These are phyloP conservation scores for Tylopilus orsonianus DNA, from an alignment of 1,284 basidiomycete genomes.

Conservation along the genomic window DNA sequence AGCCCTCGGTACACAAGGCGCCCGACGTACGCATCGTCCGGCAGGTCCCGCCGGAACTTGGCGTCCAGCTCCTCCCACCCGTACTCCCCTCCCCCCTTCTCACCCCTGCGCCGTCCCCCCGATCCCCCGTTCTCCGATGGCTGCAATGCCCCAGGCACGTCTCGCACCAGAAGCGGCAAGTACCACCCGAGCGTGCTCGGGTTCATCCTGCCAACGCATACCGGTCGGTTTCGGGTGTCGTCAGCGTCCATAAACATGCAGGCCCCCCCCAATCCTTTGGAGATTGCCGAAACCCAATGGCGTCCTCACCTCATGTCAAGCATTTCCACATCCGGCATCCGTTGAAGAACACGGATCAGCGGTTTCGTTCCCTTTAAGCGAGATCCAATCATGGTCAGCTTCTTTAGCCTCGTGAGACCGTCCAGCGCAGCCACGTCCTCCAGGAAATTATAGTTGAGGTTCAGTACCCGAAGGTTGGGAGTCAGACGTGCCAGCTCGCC, in stretches of 20 bases:
- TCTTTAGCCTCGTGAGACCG: slow-evolving; percentile 75
- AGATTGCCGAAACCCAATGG: slow-evolving; percentile 16
- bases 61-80: slow-evolving; percentile 77
- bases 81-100: slow-evolving; percentile 29
- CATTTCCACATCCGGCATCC: slow-evolving; percentile 80
- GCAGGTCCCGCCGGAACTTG: slow-evolving; percentile 85
- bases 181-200: slow-evolving; percentile 95
- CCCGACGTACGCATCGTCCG: slow-evolving; percentile 82
- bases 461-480: slow-evolving; percentile 90
- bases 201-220: slow-evolving; percentile 72
- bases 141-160: slow-evolving; percentile 65
- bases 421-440: slow-evolving; percentile 66
- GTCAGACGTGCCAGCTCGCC: slow-evolving; percentile 60
- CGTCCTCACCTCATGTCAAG: slow-evolving; percentile 82
- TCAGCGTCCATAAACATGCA: background rate
- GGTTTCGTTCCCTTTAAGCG: slow-evolving; percentile 71
- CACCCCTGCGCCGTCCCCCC: slow-evolving; percentile 34
- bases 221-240: slow-evolving; percentile 30
- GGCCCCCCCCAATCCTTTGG: background rate
- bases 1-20: slow-evolving; percentile 86
- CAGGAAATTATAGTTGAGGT: slow-evolving; percentile 95
- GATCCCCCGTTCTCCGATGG: slow-evolving; percentile 46
- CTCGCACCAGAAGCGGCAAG: slow-evolving; percentile 76
- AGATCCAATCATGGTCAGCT: slow-evolving; percentile 84
- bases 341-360: slow-evolving; percentile 67